Evolutionary conservation across 805 yeast species (phyloP).

Genomic region (Candida quercuum): DNA sequence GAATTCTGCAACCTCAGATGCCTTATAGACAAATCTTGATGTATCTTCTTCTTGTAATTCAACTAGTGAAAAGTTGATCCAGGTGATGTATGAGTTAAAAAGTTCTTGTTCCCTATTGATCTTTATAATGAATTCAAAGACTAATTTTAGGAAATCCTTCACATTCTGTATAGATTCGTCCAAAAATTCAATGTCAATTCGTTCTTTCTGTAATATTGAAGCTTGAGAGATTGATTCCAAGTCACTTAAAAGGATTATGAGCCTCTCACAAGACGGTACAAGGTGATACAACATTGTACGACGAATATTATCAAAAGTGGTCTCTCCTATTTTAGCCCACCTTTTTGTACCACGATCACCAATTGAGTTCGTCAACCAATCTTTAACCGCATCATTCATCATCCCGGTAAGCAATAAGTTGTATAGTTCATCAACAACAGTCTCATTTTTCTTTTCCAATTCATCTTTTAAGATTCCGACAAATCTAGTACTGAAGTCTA

Average conservation of each 20-base stretch:
- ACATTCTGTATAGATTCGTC: slow-evolving; percentile 9
- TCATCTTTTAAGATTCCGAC: slow-evolving; percentile 33
- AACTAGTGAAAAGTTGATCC: slow-evolving; percentile 30
- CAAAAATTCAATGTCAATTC: slow-evolving; percentile 5
- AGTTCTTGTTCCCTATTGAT: slow-evolving; percentile 40
- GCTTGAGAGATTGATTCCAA: slow-evolving; percentile 37
- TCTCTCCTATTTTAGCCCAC: slow-evolving; percentile 46
- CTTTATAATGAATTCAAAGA: slow-evolving; percentile 34
- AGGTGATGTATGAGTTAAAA: slow-evolving; percentile 37
- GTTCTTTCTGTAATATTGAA: slow-evolving; percentile 3
- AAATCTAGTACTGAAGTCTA: slow-evolving; percentile 32
- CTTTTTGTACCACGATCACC: slow-evolving; percentile 62
- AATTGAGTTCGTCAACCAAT: slow-evolving; percentile 58
- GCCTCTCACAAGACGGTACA: slow-evolving; percentile 51
- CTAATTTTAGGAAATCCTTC: slow-evolving; percentile 22
- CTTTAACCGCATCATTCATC: slow-evolving; percentile 42
- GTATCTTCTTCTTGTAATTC: slow-evolving; percentile 24
- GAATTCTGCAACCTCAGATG: slow-evolving; percentile 23
- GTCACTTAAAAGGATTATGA: slow-evolving; percentile 40
- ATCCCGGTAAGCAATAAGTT: slow-evolving; percentile 50
- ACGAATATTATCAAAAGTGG: slow-evolving; percentile 44
- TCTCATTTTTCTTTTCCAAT: slow-evolving; percentile 19
- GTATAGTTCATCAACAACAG: slow-evolving; percentile 35
- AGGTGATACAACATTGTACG: slow-evolving; percentile 43
- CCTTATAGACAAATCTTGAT: slow-evolving; percentile 10